These are phyloP conservation scores for Chimonanthus praecox DNA, from an alignment of 164 flowering plant genomes.

Conservation along the genomic window DNA sequence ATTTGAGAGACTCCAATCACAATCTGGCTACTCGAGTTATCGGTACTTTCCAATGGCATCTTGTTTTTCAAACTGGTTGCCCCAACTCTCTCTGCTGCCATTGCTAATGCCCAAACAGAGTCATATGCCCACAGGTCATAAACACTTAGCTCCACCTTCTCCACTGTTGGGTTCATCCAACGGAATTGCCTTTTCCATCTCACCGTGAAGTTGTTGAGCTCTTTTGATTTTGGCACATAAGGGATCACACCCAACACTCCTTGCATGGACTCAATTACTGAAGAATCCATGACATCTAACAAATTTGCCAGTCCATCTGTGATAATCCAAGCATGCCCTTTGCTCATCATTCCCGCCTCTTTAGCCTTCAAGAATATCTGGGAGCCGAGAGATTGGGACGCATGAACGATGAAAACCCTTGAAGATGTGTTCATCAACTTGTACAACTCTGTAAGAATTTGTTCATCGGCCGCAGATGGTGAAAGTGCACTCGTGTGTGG, in stretches of 20 bases:
- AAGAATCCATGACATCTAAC: conserved; percentile 12
- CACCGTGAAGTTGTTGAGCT: conserved; percentile 3
- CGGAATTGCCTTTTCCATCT: conserved; percentile 11
- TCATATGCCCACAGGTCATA: conserved; percentile 33
- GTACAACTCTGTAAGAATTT: conserved; percentile 4
- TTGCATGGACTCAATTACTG: conserved; percentile 16
- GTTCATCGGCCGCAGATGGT: neutral
- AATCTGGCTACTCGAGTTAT: conserved; percentile 12
- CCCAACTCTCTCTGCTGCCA: conserved; percentile 28
- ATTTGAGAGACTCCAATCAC: conserved; percentile 24
- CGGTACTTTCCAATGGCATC: no score
- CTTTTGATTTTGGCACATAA: conserved; percentile 11
- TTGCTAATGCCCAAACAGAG: conserved; percentile 32
- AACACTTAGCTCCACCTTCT: neutral
- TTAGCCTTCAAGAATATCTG: neutral
- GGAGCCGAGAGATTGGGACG: conserved; percentile 1
- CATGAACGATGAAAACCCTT: conserved; percentile 16
- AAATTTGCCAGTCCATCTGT: conserved; percentile 6
- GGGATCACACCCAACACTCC: conserved; percentile 19
- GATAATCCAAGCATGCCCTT: no score
- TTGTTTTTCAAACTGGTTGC: neutral
- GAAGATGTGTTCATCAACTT: conserved; percentile 9
- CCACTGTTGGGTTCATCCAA: neutral
- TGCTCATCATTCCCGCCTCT: no score
- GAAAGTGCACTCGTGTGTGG: conserved; percentile 4